Evolutionary conservation across 2,329 filamentous ascomycete species (phyloP), one percentile per base, ranked within the genome.

Genomic region (Didymellaceae sp.): DNA sequence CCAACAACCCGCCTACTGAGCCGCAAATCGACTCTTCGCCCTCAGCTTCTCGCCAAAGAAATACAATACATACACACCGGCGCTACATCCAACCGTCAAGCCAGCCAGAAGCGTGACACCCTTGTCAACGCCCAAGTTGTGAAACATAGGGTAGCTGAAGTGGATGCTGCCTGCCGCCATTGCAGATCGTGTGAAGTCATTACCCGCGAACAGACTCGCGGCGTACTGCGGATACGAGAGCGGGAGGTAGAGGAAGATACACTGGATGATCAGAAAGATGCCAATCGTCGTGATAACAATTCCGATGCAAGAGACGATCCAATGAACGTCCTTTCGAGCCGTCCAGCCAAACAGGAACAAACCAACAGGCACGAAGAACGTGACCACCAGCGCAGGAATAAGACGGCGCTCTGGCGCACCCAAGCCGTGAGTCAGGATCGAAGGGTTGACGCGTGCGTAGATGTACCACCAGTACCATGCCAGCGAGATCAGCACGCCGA

Each of bases 381-480:
- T 78, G 2, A 73, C 74, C 21, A 67, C 62, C 38, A 76, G 68
- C 10, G 94, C 94, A 44, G 90, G 90, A 43, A 93, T 86, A 4
- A 96, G 80, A n/a, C 90, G 84, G 22, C 34, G 82, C 75, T 76
- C 94, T 85, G 14, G 91, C 82, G 1, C 88, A 84, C 11, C 90
- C 86, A 58, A 82, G 79, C 63, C 89, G 85, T 69, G 82, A 77
- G 72, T 85, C 77, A 71, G 85, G 81, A 33, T 76, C 54, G 10
- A 78, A 78, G 52, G 89, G 71, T 52, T 75, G 79, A 61, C 92
- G 71, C 76, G 91, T 92, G 75, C 92, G 85, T 58, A 82, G 85
- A 82, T 95, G 92, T 72, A 96, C 82, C 0, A 86, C 66, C 1
- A 91, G 86, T 20, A 89, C 76, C 72, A 89, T 5, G 75, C 61